These are phyloP conservation scores for Calycina herbarum DNA, from an alignment of 2,329 filamentous ascomycete genomes.

Conservation along the genomic window DNA sequence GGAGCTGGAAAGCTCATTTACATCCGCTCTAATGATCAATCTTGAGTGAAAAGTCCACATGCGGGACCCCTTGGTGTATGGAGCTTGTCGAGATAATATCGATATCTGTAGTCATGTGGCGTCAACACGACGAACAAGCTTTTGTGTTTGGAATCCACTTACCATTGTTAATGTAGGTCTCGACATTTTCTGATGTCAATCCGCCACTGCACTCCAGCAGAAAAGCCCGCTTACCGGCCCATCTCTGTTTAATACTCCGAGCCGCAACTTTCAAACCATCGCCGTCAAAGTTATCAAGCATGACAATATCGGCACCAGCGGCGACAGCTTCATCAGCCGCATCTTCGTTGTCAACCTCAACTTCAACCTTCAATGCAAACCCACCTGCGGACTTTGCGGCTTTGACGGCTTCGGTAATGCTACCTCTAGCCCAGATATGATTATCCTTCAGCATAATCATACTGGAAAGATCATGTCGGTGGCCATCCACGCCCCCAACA, in stretches of 20 bases:
- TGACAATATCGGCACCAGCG: conserved; percentile 91
- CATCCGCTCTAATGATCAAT: conserved; percentile 52
- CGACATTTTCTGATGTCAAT: conserved; percentile 80
- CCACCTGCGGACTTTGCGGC: conserved; percentile 83
- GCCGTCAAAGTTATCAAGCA: conserved; percentile 93
- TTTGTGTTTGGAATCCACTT: conserved; percentile 32
- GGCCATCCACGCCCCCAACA: conserved; percentile 86
- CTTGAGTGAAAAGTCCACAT: conserved; percentile 96
- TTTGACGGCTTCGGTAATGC: conserved; percentile 80
- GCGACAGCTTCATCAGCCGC: conserved; percentile 90
- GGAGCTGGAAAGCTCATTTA: not conserved
- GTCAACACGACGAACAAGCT: conserved; percentile 16
- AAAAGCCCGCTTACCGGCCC: conserved; percentile 72
- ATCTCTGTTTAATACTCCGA: conserved; percentile 73
- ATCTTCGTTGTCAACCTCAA: conserved; percentile 84
- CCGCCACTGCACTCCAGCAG: conserved; percentile 92
- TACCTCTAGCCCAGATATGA: conserved; percentile 88
- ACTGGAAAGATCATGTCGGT: conserved; percentile 84
- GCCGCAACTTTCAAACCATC: conserved; percentile 77
- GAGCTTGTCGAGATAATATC: conserved; percentile 96
- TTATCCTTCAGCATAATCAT: conserved; percentile 99
- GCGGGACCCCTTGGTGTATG: conserved; percentile 91
- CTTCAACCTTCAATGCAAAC: conserved; percentile 92
- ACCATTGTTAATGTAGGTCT: conserved; percentile 75
- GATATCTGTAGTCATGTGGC: conserved; percentile 59